A percentile compares a stretch with the other conserved stretches of the same genome.
Evolutionary conservation across 441 rosid genomes (phyloP).

Genomic region (Adansonia grandidieri): DNA sequence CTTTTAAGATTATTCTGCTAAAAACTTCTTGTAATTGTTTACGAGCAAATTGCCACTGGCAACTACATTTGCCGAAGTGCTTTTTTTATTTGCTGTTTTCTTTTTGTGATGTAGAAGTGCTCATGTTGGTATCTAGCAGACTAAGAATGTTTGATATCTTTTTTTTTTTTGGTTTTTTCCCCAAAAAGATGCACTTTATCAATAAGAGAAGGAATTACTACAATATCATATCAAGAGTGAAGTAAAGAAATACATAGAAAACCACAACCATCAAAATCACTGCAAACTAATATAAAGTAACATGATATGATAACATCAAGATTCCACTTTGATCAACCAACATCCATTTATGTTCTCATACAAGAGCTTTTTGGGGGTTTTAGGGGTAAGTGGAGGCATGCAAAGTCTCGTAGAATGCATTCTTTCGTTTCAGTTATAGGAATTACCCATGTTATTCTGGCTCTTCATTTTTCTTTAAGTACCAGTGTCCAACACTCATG

Average conservation of each 20-base stretch:
- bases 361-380: neutral
- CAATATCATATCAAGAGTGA: neutral
- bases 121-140: neutral
- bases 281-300: constrained; percentile 4
- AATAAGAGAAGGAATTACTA: neutral
- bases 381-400: neutral
- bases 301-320: neutral
- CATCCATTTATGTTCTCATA: neutral
- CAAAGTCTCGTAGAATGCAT: neutral
- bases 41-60: neutral
- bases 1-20: neutral
- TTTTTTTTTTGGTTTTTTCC: neutral
- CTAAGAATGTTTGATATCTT: neutral
- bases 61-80: neutral
- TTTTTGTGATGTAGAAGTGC: neutral
- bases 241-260: constrained; percentile 6
- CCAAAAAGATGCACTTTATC: neutral
- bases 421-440: neutral
- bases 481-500: too few species aligned
- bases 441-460: too few species aligned
- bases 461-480: too few species aligned
- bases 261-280: neutral
- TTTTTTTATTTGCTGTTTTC: neutral
- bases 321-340: neutral
- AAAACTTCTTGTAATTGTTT: neutral